These are phyloP conservation scores for Epichloe festucae DNA, from an alignment of 2,329 filamentous ascomycete genomes.

Conservation along the genomic window DNA sequence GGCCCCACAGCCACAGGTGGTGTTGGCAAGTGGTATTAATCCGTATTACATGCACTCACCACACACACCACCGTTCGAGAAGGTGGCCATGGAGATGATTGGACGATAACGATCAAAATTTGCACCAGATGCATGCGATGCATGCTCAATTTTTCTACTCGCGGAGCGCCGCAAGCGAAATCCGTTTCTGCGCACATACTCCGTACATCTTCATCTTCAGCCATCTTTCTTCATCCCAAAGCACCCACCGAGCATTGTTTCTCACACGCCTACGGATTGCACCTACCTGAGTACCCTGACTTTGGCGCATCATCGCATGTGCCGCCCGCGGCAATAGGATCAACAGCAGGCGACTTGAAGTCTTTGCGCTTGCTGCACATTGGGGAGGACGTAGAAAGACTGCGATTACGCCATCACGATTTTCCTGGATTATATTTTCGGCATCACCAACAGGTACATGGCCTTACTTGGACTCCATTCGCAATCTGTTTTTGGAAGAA, in stretches of 20 bases:
- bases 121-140: neutral
- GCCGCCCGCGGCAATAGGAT: constrained; percentile 28
- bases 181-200: neutral
- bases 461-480: too few species aligned
- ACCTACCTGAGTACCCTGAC: neutral
- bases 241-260: neutral
- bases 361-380: constrained; percentile 50
- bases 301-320: constrained; percentile 23
- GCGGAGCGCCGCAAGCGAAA: neutral
- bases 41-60: too few species aligned
- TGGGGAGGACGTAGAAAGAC: constrained; percentile 45
- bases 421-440: neutral
- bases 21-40: too few species aligned
- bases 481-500: too few species aligned
- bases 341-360: constrained; percentile 48
- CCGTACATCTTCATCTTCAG: neutral
- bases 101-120: too few species aligned
- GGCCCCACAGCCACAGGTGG: neutral
- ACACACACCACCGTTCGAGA: too few species aligned
- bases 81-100: too few species aligned
- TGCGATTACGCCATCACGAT: constrained; percentile 12
- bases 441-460: too few species aligned
- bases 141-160: neutral
- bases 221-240: neutral
- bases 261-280: neutral